phyloP scores from a whole-genome alignment of 2,329 filamentous ascomycete species.

The Ophiocordyceps camponoti-leonardi region DNA sequence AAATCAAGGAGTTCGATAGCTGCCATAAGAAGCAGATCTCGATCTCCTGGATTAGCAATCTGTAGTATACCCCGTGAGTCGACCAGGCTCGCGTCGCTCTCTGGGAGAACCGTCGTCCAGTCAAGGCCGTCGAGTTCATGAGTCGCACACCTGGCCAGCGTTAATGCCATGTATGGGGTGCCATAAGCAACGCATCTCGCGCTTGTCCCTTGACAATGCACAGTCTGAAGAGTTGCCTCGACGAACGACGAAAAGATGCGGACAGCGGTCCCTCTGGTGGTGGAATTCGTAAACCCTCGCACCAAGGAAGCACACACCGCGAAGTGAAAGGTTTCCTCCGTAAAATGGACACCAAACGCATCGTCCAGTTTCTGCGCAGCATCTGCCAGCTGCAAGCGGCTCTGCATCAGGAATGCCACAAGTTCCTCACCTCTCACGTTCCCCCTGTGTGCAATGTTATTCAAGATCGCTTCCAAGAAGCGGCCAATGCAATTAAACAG shows the following conservation, averaged over 20 bases:
- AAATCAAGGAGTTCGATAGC: slow-evolving; percentile 52
- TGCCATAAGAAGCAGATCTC: slow-evolving; percentile 43
- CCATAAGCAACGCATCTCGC: slow-evolving; percentile 5
- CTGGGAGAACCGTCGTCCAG: slow-evolving; percentile 41
- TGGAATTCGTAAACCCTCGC: slow-evolving; percentile 44
- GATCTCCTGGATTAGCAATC: slow-evolving; percentile 34
- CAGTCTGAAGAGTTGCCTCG: slow-evolving; percentile 24
- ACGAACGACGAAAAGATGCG: slow-evolving; percentile 30
- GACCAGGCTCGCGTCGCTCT: slow-evolving; percentile 30
- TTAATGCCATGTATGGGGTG: slow-evolving; percentile 43
- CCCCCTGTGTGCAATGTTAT: slow-evolving; percentile 43
- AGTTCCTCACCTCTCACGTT: slow-evolving; percentile 43
- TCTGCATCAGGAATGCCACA: slow-evolving; percentile 42
- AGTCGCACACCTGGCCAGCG: slow-evolving; percentile 36
- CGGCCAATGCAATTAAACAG: slow-evolving; percentile 50
- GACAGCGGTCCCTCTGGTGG: slow-evolving; percentile 40
- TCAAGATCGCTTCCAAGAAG: slow-evolving; percentile 46
- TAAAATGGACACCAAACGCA: slow-evolving; percentile 49
- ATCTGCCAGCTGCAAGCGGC: slow-evolving; percentile 41
- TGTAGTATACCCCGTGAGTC: slow-evolving; percentile 10
- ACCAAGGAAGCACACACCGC: slow-evolving; percentile 48
- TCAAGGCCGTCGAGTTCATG: slow-evolving; percentile 28
- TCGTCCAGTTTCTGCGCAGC: slow-evolving; percentile 45
- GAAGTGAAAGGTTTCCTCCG: slow-evolving; percentile 46
- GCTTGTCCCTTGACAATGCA: background rate